Evolutionary conservation across 352 stramenopile species (phyloP), one percentile per base, ranked within the genome.

Genomic region (Phytopythium chamaehyphon): DNA sequence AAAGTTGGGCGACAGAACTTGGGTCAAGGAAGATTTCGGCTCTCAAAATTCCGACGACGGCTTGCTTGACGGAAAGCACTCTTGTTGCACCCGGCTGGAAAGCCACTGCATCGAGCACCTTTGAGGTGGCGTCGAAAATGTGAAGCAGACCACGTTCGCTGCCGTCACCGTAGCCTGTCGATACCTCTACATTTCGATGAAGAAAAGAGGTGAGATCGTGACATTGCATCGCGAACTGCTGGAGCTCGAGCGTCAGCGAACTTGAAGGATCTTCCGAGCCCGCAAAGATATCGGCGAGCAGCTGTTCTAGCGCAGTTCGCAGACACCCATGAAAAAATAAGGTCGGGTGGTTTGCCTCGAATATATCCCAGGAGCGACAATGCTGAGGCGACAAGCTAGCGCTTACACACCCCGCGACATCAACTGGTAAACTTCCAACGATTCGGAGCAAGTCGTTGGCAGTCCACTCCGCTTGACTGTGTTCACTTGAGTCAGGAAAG

Each of bases 311-410:
- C 1, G 61, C 61, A n/a, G 63, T 48, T 39, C 57, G 54, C 48
- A 73, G 47, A 24, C 67, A 76, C 24, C 67, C 67, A 22, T 76
- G 52, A 36, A 76, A 73, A 37, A 69, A 69, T 61, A 73, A 71
- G 24, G 43, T 40, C 12, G 67, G 67, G 22, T 69, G 71, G 31
- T 62, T 43, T 12, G 53, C 48, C 49, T 73, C 60, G 6, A 76
- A 38, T 15, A 60, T 21, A 23, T 69, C 40, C 11, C 60, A 63
- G 23, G 35, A 53, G 19, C 61, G 55, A 35, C 40, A 44, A 38
- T 19, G 61, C 15, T 71, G 50, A 11, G 43, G 6, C 12, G 55
- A 54, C 11, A 53, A 58, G 24, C 46, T 73, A 1, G 66, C 48
- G 23, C 65, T 47, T 0, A 76, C 64, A 39, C 61, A 76, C 3